A percentile compares a stretch with the other conserved stretches of the same genome.
phyloP scores from a whole-genome alignment of 768 basidiomycete genomes.

The Asterophora parasitica region DNA sequence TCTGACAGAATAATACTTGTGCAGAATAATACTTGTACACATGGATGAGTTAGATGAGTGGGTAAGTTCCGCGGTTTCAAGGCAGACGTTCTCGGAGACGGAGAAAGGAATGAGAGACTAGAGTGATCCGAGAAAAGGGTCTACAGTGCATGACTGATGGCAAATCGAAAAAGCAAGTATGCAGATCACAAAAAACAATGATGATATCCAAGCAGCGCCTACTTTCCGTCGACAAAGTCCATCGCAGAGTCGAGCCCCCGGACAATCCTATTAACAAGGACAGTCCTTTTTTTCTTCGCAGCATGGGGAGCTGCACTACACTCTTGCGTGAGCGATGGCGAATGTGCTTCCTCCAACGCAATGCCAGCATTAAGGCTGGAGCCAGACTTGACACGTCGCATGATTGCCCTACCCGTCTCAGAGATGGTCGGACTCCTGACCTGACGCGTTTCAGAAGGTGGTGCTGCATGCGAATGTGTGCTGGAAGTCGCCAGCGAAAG shows the following conservation, averaged over 20 bases:
- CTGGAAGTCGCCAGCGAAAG: conserved; percentile 24
- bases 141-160: no score
- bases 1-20: no score
- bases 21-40: no score
- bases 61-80: no score
- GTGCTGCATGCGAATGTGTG: conserved; percentile 9
- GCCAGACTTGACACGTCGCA: conserved; percentile 30
- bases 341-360: conserved; percentile 5
- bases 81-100: no score
- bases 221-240: conserved; percentile 21
- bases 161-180: no score
- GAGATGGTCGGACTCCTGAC: conserved; percentile 10
- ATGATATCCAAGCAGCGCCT: no score
- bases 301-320: conserved; percentile 5
- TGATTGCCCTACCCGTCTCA: conserved; percentile 17
- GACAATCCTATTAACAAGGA: conserved; percentile 4
- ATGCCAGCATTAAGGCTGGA: conserved; percentile 23
- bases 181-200: no score
- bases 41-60: no score
- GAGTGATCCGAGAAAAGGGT: no score
- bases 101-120: no score
- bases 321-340: conserved; percentile 3
- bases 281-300: conserved; percentile 11
- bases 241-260: conserved; percentile 22
- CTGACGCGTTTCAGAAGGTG: conserved; percentile 1